Evolutionary conservation across 345 rosid genomes (phyloP), one percentile per base, ranked within the genome.

Genomic region (Erysimum cheiranthoides): DNA sequence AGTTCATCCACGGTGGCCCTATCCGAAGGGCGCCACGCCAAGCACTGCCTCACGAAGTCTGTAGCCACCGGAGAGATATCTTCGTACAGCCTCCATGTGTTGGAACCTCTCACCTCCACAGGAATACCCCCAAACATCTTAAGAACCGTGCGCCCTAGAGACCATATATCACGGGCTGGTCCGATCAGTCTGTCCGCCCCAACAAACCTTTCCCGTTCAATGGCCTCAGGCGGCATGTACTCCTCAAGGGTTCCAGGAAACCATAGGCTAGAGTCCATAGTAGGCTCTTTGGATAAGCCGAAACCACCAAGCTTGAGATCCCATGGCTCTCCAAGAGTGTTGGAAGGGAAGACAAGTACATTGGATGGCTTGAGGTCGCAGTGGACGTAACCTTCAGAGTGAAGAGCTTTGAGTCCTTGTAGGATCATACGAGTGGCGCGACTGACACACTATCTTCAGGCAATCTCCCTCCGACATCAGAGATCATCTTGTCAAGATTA

Each of bases 291-390:
- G 12, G 71, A 47, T 35, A 35, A 32, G 1, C 43, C 4, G 11
- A 63, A 63, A 45, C 50, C 45, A 49, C 59, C 11, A 32, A 66
- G 57, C 27, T 66, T 66, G 17, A 66, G 17, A 32, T 34, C 71
- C 53, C 21, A 45, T 8, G 39, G 9, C 8, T 45, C 51, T 13
- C 54, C n/a, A 13, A 1, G 3, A 5, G 25, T 40, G 52, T 27
- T 45, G 36, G 68, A 45, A 63, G 39, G 53, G 39, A 63, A 43
- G 27, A 63, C 27, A 7, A 45, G 53, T 42, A 62, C 68, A 38
- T 42, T 42, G 12, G 35, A 11, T 5, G 51, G 51, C 30, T 61
- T 62, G 68, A 62, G 35, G 16, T 62, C 52, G 5, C 52, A 62
- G 8, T 62, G 68, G 10, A 49, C 57, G 2, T 32, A 66, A 49